Base-by-base conservation (phyloP, 352 stramenopile species). In the Pythium guiyangense region DNA sequence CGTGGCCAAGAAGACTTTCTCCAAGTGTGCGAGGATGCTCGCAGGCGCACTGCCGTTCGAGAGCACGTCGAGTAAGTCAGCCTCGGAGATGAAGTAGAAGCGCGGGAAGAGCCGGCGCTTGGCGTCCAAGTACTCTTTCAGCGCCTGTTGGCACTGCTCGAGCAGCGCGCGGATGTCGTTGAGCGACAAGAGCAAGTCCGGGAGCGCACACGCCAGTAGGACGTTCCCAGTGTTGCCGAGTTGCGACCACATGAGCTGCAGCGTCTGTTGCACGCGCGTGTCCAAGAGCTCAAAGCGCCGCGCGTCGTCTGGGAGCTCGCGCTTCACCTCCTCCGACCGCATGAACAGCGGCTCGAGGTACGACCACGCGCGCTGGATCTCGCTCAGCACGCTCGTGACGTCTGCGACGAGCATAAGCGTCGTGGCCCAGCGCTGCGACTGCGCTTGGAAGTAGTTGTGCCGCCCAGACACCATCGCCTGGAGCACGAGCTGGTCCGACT, bases 321-420 rank as follows among this genome's bases (percentile, higher is more conserved):
- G 70, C 57, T 98, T 97, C 5, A 98, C 94, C 60, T 98, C 94
- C 17, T 98, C 95, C 1, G 91, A 98, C 3, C 77, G 62, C 56
- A 98, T 96, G 55, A 98, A 98, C 2, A 98, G 74, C 15, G 95
- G 94, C 62, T 98, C 95, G 4, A 98, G 63, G 62, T 98, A 98
- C 18, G 82, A 96, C 94, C 95, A 98, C 15, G 90, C 94, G 12
- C 92, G 86, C 69, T 98, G 93, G 60, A 98, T 98, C 50, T 98
- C 93, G 31, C 79, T 80, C 26, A 98, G 62, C n/a, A 94, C 60
- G 49, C 35, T 68, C 62, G 77, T 94, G 6, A 96, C 85, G 63
- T 98, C 95, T 5, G 80, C 79, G 18, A 96, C 72, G n/a, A 88
- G 63, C 52, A 77, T 73, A 4, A 92, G 67, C 39, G 70, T 84